Evolutionary conservation across 1,284 basidiomycete genomes (phyloP).

Genomic region (Ceratobasidium sp.): DNA sequence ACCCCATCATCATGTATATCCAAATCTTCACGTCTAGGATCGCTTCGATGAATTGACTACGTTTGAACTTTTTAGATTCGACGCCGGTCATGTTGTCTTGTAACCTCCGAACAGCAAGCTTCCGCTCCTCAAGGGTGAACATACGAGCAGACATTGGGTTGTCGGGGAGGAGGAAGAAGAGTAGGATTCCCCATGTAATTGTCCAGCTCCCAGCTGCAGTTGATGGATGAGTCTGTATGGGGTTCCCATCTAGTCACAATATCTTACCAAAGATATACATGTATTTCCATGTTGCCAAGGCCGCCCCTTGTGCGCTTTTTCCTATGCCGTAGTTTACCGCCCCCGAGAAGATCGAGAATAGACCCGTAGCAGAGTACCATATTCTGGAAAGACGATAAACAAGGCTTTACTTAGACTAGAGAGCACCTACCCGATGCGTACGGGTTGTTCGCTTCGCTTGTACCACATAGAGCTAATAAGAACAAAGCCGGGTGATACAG

Average conservation of each 20-base stretch:
- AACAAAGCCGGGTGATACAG: slow-evolving; percentile 58
- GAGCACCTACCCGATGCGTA: slow-evolving; percentile 21
- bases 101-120: slow-evolving; percentile 51
- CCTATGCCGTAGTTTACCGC: slow-evolving; percentile 58
- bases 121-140: slow-evolving; percentile 51
- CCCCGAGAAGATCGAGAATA: slow-evolving; percentile 54
- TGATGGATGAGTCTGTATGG: neutral
- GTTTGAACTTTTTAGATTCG: slow-evolving; percentile 48
- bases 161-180: slow-evolving; percentile 54
- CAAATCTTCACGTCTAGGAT: slow-evolving; percentile 55
- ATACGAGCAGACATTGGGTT: slow-evolving; percentile 52
- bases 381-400: slow-evolving; percentile 45
- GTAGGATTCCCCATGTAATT: slow-evolving; percentile 53
- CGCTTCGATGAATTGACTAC: slow-evolving; percentile 53
- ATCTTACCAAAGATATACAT: slow-evolving; percentile 48
- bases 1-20: slow-evolving; percentile 53
- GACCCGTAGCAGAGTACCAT: slow-evolving; percentile 59
- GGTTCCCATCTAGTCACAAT: neutral
- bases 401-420: neutral
- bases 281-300: slow-evolving; percentile 56
- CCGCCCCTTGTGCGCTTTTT: slow-evolving; percentile 48
- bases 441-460: slow-evolving; percentile 51
- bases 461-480: slow-evolving; percentile 58
- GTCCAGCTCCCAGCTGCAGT: slow-evolving; percentile 53
- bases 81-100: slow-evolving; percentile 49